phyloP scores from a whole-genome alignment of 148 eudicot genomes.

The Chenopodium suecicum region DNA sequence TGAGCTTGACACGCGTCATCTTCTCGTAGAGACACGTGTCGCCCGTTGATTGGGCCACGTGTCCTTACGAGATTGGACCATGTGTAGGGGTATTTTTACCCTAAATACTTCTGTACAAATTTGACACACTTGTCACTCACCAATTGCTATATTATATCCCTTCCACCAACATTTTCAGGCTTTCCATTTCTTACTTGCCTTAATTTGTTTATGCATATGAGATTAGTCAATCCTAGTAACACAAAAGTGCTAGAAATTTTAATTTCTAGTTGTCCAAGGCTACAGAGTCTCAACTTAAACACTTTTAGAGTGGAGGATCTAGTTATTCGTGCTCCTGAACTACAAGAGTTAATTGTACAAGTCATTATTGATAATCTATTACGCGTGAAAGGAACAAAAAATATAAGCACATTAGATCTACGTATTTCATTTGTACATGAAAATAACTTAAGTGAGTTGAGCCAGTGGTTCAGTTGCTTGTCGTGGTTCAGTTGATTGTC shows the following conservation, averaged over 20 bases:
- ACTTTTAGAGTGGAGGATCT: not conserved
- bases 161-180: not conserved
- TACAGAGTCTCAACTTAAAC: not conserved
- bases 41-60: too few relatives aligned
- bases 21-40: too few relatives aligned
- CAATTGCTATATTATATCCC: not conserved
- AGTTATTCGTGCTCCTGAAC: conserved; percentile 2
- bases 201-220: not conserved
- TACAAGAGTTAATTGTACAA: not conserved
- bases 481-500: not conserved
- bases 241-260: not conserved
- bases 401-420: not conserved
- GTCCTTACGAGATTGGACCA: too few relatives aligned
- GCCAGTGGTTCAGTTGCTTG: not conserved
- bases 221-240: too few relatives aligned
- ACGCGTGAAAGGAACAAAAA: not conserved
- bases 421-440: not conserved
- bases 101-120: too few relatives aligned
- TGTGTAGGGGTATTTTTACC: too few relatives aligned
- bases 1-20: too few relatives aligned
- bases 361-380: not conserved
- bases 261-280: conserved; percentile 3
- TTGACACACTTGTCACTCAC: not conserved
- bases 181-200: conserved; percentile 3
- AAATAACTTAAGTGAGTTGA: not conserved